Conservation (phyloP, 306 rosid species). For the Ammopiptanthus mongolicus region DNA sequence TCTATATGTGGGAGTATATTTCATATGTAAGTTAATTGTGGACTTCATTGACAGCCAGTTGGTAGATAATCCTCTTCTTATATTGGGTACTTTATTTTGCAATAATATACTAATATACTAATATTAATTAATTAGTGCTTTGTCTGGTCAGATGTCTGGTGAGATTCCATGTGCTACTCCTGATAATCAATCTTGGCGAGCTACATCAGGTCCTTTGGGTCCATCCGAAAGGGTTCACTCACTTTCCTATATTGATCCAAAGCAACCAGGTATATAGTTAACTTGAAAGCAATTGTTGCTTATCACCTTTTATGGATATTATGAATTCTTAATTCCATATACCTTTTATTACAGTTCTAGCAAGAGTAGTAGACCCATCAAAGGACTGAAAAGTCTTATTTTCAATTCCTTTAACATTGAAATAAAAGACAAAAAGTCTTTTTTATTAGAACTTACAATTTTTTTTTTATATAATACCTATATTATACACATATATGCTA, state of each 20-base stretch:
- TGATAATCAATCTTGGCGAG: constrained; percentile 72
- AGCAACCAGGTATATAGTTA: constrained; percentile 70
- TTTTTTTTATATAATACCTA: not conserved
- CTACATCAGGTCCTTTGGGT: constrained; percentile 78
- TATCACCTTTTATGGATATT: constrained; percentile 18
- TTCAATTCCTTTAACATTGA: not conserved
- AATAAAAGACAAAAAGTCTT: not conserved
- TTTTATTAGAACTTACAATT: not conserved
- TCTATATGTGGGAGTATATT: too few relatives aligned
- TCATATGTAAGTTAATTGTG: constrained; percentile 7
- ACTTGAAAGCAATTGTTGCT: not conserved
- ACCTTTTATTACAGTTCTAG: too few relatives aligned
- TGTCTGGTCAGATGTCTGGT: constrained; percentile 60
- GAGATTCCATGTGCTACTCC: constrained; percentile 78
- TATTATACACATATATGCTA: not conserved
- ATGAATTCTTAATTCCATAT: constrained; percentile 27
- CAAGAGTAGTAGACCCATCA: too few relatives aligned
- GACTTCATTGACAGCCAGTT: not conserved
- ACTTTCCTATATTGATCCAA: constrained; percentile 54
- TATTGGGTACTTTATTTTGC: not conserved
- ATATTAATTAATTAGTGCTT: not conserved
- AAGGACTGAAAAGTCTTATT: constrained; percentile 57
- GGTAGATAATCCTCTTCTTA: not conserved
- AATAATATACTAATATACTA: not conserved
- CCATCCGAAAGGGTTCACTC: constrained; percentile 58